Conservation (phyloP, 495 filamentous ascomycete genomes). For the Amphirosellinia nigrospora region DNA sequence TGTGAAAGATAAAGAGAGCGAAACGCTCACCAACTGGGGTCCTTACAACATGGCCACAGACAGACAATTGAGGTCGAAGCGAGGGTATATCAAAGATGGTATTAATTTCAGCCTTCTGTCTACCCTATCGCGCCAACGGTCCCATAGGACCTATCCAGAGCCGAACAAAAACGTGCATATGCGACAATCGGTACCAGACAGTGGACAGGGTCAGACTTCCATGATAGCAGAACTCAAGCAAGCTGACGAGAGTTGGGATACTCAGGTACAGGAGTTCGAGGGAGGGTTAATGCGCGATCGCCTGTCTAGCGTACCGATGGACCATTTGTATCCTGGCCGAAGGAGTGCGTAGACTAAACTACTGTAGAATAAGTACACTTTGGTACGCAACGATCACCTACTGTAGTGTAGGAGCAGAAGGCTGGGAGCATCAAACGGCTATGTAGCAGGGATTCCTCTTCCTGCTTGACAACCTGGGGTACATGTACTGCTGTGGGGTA, state of each 20-base stretch:
- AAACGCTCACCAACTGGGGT: not conserved
- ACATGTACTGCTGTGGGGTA: slow-evolving; percentile 19
- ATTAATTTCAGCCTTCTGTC: not conserved
- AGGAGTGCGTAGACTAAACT: slow-evolving; percentile 8
- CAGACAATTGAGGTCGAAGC: not conserved
- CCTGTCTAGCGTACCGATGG: not conserved
- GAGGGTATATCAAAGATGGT: not conserved
- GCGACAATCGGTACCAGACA: not conserved
- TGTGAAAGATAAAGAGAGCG: not conserved
- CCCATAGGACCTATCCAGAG: not conserved
- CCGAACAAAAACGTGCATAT: slow-evolving; percentile 8
- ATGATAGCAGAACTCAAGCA: not conserved
- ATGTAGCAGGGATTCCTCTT: slow-evolving; percentile 12
- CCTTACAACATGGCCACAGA: slow-evolving; percentile 38
- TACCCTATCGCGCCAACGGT: not conserved
- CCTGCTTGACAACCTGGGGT: slow-evolving; percentile 17
- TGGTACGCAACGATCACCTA: too few relatives aligned
- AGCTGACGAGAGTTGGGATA: not conserved
- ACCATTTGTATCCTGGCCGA: not conserved
- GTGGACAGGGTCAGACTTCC: not conserved
- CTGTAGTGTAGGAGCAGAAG: too few relatives aligned
- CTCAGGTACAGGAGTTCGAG: not conserved
- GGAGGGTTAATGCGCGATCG: not conserved
- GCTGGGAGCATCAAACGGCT: not conserved
- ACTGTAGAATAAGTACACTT: not conserved